Conservation (phyloP, 2,329 filamentous ascomycete genomes). For the Ophidiomyces ophidiicola region DNA sequence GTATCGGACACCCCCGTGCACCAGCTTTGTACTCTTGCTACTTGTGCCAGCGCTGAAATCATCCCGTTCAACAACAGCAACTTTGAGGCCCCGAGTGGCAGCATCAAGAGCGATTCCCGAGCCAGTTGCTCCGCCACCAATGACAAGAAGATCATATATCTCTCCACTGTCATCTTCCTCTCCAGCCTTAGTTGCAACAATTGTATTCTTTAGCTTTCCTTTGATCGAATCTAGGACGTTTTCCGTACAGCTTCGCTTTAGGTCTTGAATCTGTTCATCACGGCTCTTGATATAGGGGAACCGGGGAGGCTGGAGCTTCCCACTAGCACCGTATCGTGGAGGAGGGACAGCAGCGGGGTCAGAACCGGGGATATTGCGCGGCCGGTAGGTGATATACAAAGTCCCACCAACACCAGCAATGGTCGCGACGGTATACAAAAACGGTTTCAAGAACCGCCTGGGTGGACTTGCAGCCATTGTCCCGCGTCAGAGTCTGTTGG, state of each 20-base stretch:
- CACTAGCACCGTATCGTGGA: conserved; percentile 49
- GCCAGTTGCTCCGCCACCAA: conserved; percentile 68
- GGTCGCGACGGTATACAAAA: conserved; percentile 48
- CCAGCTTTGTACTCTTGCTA: conserved; percentile 78
- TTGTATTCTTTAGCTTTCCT: neutral
- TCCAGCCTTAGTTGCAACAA: neutral
- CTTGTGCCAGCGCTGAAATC: conserved; percentile 73
- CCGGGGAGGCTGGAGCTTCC: conserved; percentile 43
- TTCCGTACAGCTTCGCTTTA: conserved; percentile 23
- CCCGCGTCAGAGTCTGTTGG: neutral
- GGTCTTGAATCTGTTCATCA: conserved; percentile 40
- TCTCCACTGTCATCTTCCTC: conserved; percentile 36
- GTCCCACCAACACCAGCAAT: conserved; percentile 43
- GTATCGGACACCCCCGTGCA: conserved; percentile 74
- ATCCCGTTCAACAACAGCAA: conserved; percentile 69
- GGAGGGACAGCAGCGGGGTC: conserved; percentile 51
- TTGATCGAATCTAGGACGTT: neutral
- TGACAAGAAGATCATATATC: conserved; percentile 64
- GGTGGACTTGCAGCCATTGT: conserved; percentile 31
- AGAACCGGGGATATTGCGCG: conserved; percentile 51
- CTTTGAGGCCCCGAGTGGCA: conserved; percentile 63
- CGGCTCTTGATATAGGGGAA: conserved; percentile 42
- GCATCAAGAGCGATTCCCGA: conserved; percentile 72
- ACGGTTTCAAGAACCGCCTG: conserved; percentile 43
- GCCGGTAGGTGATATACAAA: conserved; percentile 51